Evolutionary conservation across 2,329 filamentous ascomycete species (phyloP).

Genomic region (Botrytis fabae): DNA sequence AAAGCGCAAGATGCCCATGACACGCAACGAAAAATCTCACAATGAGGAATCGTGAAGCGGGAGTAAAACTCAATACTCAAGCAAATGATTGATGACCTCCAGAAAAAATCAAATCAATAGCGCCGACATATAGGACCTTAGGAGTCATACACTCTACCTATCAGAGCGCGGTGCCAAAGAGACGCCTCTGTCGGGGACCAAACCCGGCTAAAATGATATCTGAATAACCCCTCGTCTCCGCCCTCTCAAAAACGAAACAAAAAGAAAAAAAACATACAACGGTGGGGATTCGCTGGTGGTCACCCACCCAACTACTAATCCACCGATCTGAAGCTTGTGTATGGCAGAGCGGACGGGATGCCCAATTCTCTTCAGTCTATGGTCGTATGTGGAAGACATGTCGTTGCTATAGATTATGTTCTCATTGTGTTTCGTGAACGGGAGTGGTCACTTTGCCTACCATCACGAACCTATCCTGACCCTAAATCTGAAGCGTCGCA

Average conservation of each 20-base stretch:
- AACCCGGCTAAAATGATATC: background rate
- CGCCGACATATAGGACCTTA: too few relatives aligned
- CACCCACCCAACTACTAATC: slow-evolving; percentile 1
- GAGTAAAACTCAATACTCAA: background rate
- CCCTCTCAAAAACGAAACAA: background rate
- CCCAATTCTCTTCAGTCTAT: background rate
- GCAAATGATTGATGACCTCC: background rate
- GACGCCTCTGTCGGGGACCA: background rate
- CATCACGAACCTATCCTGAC: background rate
- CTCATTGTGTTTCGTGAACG: background rate
- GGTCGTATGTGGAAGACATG: background rate
- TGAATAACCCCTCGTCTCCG: background rate
- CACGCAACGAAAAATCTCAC: background rate
- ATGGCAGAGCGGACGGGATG: slow-evolving; percentile 1
- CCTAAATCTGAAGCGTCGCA: background rate
- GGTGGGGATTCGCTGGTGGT: background rate
- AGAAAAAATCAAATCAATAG: background rate
- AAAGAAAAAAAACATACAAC: background rate
- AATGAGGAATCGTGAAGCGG: background rate
- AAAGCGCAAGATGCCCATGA: background rate
- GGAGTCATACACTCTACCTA: too few relatives aligned
- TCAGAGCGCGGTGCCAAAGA: background rate
- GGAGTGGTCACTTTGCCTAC: background rate
- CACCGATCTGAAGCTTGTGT: slow-evolving; percentile 1
- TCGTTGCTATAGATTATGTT: background rate